phyloP scores from a whole-genome alignment of 2,329 filamentous ascomycete genomes.

The Colletotrichum tropicale region DNA sequence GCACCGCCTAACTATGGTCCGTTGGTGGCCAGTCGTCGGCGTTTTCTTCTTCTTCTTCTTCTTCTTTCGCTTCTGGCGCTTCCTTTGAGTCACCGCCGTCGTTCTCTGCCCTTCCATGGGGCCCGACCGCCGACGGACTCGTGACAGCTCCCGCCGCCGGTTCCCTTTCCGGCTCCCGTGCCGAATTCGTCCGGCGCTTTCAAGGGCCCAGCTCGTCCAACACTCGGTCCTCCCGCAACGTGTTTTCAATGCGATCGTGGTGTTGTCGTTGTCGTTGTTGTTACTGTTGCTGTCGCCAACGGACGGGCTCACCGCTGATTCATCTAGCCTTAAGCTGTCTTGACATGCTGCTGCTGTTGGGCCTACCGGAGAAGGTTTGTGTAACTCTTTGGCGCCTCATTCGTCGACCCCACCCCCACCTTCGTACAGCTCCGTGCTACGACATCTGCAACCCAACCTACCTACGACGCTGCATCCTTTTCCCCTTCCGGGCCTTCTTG shows the following conservation, averaged over 20 bases:
- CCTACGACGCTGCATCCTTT: background rate
- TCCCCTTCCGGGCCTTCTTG: conserved; percentile 8
- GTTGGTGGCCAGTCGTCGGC: background rate
- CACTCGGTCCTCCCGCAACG: background rate
- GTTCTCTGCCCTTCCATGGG: background rate
- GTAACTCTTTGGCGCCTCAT: background rate
- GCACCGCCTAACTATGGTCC: background rate
- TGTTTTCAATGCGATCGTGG: background rate
- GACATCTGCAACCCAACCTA: background rate
- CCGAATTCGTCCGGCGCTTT: background rate
- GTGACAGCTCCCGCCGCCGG: background rate
- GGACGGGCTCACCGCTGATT: background rate
- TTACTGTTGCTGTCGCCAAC: background rate
- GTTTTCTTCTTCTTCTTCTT: background rate
- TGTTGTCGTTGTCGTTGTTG: background rate
- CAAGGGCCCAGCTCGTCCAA: background rate
- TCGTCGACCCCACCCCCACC: conserved; percentile 1
- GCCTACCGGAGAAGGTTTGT: background rate
- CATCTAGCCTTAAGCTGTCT: background rate
- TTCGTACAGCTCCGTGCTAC: background rate
- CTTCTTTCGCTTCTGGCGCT: background rate
- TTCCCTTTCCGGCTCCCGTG: background rate
- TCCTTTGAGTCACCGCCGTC: background rate
- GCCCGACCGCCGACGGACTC: background rate
- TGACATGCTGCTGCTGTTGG: background rate